Evolutionary conservation across 495 filamentous ascomycete species (phyloP).

Genomic region (Filosporella fistucella): DNA sequence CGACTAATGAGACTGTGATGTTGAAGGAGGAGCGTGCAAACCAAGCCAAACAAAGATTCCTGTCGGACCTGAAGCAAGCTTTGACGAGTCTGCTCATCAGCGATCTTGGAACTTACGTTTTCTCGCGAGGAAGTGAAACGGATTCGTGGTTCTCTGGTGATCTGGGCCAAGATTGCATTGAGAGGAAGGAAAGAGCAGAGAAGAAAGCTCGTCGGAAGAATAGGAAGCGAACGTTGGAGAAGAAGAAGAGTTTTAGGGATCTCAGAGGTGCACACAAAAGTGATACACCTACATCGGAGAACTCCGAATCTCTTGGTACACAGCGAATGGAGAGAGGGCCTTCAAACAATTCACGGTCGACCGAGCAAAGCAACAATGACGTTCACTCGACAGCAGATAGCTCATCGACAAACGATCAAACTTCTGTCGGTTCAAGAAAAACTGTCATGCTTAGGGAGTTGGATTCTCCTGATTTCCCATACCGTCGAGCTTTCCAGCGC

Average conservation of each 20-base stretch:
- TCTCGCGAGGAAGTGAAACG: slow-evolving; percentile 84
- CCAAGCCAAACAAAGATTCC: slow-evolving; percentile 55
- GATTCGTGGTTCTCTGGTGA: slow-evolving; percentile 82
- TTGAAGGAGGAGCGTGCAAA: slow-evolving; percentile 33
- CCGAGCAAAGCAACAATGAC: slow-evolving; percentile 12
- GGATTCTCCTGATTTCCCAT: slow-evolving; percentile 58
- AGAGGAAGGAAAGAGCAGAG: slow-evolving; percentile 58
- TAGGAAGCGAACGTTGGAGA: slow-evolving; percentile 47
- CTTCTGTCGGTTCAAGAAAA: slow-evolving; percentile 5
- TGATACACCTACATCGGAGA: slow-evolving; percentile 6
- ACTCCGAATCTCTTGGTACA: slow-evolving; percentile 1
- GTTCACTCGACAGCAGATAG: slow-evolving; percentile 10
- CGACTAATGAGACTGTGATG: slow-evolving; percentile 55
- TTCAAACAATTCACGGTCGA: slow-evolving; percentile 7
- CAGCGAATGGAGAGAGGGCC: slow-evolving; percentile 15
- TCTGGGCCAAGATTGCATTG: slow-evolving; percentile 72
- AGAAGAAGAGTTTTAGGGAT: slow-evolving; percentile 53
- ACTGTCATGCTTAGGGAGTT: slow-evolving; percentile 21
- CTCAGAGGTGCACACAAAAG: slow-evolving; percentile 32
- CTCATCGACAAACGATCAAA: slow-evolving; percentile 17
- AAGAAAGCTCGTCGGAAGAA: slow-evolving; percentile 40
- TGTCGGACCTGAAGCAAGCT: slow-evolving; percentile 70
- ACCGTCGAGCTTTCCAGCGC: slow-evolving; percentile 68
- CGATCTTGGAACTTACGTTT: slow-evolving; percentile 82
- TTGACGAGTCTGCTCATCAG: slow-evolving; percentile 83